phyloP scores from a whole-genome alignment of 2,329 filamentous ascomycete genomes.

The Fonsecaea nubica region DNA sequence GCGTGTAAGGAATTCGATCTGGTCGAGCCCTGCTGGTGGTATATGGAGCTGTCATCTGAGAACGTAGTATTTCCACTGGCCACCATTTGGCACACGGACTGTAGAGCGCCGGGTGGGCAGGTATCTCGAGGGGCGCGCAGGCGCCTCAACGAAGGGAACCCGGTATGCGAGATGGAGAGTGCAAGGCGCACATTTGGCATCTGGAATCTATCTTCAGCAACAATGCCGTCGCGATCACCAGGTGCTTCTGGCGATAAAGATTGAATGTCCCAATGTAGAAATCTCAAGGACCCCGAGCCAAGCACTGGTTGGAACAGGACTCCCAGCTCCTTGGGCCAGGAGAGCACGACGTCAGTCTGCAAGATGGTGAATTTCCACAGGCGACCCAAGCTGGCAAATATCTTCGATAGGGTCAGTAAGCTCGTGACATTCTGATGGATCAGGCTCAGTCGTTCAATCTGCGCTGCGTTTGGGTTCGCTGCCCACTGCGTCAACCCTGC shows the following conservation, averaged over 20 bases:
- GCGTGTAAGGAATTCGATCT: constrained; percentile 55
- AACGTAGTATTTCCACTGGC: constrained; percentile 47
- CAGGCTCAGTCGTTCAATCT: constrained; percentile 57
- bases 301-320: constrained; percentile 56
- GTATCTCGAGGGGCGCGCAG: constrained; percentile 54
- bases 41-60: constrained; percentile 49
- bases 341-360: constrained; percentile 57
- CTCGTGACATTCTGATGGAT: constrained; percentile 62
- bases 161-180: constrained; percentile 47
- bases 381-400: constrained; percentile 55
- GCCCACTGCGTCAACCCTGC: constrained; percentile 61
- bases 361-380: constrained; percentile 60
- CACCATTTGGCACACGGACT: constrained; percentile 52
- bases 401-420: constrained; percentile 59
- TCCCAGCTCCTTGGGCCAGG: constrained; percentile 46
- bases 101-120: constrained; percentile 52
- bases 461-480: constrained; percentile 53
- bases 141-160: constrained; percentile 50
- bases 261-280: constrained; percentile 68
- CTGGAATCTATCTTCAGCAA: neutral
- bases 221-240: neutral
- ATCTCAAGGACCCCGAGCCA: constrained; percentile 56
- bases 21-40: constrained; percentile 40
- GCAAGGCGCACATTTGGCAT: constrained; percentile 37
- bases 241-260: constrained; percentile 45